Conservation (phyloP, 306 rosid species). For the Pyrus betulifolia region DNA sequence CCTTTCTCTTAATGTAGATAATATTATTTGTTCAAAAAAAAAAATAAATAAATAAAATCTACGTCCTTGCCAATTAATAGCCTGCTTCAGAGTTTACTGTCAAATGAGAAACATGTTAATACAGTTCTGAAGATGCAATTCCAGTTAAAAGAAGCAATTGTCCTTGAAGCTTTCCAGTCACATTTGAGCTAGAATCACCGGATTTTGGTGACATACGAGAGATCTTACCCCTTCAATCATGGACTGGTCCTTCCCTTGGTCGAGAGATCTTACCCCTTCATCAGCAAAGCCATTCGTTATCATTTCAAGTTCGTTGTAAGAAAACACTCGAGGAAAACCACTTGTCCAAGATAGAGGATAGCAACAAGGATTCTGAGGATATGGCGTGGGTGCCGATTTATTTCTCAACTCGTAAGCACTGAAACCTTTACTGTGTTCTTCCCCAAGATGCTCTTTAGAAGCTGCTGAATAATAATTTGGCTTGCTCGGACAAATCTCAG, state of each 20-base stretch:
- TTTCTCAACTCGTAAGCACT: neutral
- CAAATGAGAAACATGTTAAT: neutral
- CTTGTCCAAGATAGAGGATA: conserved; percentile 21
- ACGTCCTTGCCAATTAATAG: neutral
- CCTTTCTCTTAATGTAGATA: too few relatives aligned
- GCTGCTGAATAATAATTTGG: neutral
- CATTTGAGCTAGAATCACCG: neutral
- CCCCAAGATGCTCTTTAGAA: neutral
- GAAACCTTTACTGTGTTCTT: neutral
- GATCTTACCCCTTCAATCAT: conserved; percentile 23
- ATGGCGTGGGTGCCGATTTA: neutral
- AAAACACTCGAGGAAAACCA: conserved; percentile 16
- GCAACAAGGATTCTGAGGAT: conserved; percentile 11
- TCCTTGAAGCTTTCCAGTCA: neutral
- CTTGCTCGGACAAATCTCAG: neutral
- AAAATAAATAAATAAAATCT: neutral
- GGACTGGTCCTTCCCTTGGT: conserved; percentile 1
- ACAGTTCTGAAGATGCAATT: neutral
- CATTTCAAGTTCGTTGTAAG: conserved; percentile 1
- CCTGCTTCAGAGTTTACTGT: neutral
- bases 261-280: conserved; percentile 22
- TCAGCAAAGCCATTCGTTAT: conserved; percentile 15
- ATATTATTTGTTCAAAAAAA: too few relatives aligned
- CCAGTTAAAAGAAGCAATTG: neutral
- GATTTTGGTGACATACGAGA: neutral